A percentile compares a stretch with the other conserved stretches of the same genome.
Evolutionary conservation across 352 stramenopile species (phyloP).

Genomic region (Phytophthora brassicae): DNA sequence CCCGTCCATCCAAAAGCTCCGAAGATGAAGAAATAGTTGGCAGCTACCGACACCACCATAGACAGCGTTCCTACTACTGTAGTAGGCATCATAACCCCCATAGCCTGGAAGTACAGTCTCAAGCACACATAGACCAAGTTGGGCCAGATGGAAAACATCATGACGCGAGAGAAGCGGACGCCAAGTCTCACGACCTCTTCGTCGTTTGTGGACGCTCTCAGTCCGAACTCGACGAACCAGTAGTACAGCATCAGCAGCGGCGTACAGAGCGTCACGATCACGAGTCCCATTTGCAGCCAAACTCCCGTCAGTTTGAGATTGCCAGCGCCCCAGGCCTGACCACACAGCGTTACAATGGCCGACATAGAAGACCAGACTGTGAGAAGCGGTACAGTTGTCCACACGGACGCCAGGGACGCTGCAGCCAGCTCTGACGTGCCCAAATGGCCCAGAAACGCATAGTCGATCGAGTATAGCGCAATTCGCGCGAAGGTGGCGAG

Average conservation of each 20-base stretch:
- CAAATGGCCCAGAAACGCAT: slow-evolving; percentile 71
- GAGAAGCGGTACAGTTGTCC: slow-evolving; percentile 64
- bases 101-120: slow-evolving; percentile 32
- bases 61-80: slow-evolving; percentile 29
- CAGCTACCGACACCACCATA: slow-evolving; percentile 24
- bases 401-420: slow-evolving; percentile 68
- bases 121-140: slow-evolving; percentile 33
- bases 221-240: slow-evolving; percentile 31
- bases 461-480: slow-evolving; percentile 74
- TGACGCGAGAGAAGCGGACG: slow-evolving; percentile 26
- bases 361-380: slow-evolving; percentile 69
- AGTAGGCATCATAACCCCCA: slow-evolving; percentile 35
- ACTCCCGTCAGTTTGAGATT: slow-evolving; percentile 62
- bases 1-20: slow-evolving; percentile 21
- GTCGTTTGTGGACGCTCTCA: slow-evolving; percentile 24
- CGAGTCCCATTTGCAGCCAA: slow-evolving; percentile 71
- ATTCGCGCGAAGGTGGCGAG: slow-evolving; percentile 72
- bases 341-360: slow-evolving; percentile 72
- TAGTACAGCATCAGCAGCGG: slow-evolving; percentile 31
- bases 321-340: slow-evolving; percentile 64
- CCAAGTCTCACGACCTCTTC: slow-evolving; percentile 25
- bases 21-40: slow-evolving; percentile 36
- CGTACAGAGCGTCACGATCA: slow-evolving; percentile 24
- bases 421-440: slow-evolving; percentile 64
- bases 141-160: slow-evolving; percentile 35